Evolutionary conservation across 257 asterid species (phyloP).

Genomic region (Petrea volubilis): DNA sequence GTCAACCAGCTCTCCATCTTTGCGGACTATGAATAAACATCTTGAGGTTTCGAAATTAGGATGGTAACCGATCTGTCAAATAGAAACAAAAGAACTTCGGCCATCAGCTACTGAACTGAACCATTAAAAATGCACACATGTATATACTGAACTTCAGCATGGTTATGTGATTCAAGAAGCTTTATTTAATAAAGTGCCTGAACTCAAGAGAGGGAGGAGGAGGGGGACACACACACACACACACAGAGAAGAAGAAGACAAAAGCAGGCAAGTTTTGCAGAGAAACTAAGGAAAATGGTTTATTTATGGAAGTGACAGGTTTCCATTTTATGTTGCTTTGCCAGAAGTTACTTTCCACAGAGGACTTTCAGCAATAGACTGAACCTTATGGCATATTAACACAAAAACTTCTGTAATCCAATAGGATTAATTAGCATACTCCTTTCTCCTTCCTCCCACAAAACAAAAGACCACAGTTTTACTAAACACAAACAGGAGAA

Average conservation of each 20-base stretch:
- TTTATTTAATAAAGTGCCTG: no score
- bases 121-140: no score
- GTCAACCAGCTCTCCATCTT: conserved; percentile 86
- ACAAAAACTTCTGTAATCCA: not conserved
- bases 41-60: conserved; percentile 79
- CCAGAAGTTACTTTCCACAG: not conserved
- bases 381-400: not conserved
- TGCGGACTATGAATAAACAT: conserved; percentile 88
- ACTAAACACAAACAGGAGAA: not conserved
- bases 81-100: conserved; percentile 12
- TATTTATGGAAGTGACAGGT: not conserved
- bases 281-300: not conserved
- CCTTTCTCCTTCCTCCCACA: not conserved
- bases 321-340: not conserved
- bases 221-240: no score
- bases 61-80: conserved; percentile 85
- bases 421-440: not conserved
- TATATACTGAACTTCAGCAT: no score
- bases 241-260: no score
- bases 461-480: not conserved
- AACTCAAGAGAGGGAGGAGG: no score
- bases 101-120: not conserved
- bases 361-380: not conserved
- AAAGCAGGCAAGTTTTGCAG: not conserved
- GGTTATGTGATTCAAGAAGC: no score